Percentiles rank a stretch among this genome's conserved stretches.
These are phyloP conservation scores for Pythium coloratum DNA, from an alignment of 352 stramenopile species.

Conservation along the genomic window DNA sequence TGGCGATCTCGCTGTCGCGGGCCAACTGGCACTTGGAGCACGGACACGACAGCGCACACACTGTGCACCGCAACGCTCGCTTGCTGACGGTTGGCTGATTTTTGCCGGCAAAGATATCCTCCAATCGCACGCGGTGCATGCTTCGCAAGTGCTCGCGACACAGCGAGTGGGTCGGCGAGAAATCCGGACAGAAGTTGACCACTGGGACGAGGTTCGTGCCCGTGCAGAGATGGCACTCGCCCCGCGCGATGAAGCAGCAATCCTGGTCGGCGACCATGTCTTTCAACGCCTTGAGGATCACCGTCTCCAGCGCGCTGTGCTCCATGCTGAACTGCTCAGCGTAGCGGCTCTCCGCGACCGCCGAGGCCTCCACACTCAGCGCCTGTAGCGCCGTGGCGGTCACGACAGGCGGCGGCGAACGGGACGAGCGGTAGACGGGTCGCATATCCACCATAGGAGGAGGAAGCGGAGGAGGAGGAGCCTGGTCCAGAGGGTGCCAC, in stretches of 20 bases:
- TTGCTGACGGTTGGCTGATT: conserved; percentile 66
- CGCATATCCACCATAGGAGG: neutral
- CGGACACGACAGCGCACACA: conserved; percentile 60
- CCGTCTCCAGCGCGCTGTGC: conserved; percentile 38
- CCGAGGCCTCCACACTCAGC: neutral
- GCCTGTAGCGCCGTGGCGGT: neutral
- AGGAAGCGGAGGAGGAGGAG: neutral
- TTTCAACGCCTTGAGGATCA: conserved; percentile 54
- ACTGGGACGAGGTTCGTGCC: conserved; percentile 58
- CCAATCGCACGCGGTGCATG: conserved; percentile 66
- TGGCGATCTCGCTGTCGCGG: conserved; percentile 30
- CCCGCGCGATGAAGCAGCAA: conserved; percentile 75
- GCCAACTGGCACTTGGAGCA: conserved; percentile 55
- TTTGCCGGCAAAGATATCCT: conserved; percentile 71
- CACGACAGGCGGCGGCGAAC: conserved; percentile 18
- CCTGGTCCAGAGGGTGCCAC: neutral
- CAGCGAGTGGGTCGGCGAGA: conserved; percentile 63
- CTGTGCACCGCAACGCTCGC: conserved; percentile 58
- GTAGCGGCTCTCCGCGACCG: neutral
- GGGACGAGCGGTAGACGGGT: neutral
- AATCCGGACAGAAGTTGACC: conserved; percentile 76
- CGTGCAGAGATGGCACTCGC: conserved; percentile 65
- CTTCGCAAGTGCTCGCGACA: conserved; percentile 75
- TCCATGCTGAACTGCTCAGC: conserved; percentile 38
- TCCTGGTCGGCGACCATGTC: conserved; percentile 55